Conservation (phyloP, 148 eudicot species). For the Diospyros lotus region DNA sequence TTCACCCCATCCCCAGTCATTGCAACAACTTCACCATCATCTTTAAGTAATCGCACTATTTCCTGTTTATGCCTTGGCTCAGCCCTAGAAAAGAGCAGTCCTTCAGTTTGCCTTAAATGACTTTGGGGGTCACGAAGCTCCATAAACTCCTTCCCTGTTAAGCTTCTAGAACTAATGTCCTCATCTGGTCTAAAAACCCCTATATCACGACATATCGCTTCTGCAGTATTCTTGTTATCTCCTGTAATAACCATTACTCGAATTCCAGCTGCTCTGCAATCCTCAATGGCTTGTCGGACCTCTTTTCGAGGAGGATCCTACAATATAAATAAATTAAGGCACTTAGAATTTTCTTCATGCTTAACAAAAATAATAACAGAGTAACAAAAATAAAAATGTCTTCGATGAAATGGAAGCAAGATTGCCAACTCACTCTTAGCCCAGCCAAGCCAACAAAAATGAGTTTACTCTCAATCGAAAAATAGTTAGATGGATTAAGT, state of each 20-base stretch:
- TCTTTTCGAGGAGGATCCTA: slow-evolving; percentile 56
- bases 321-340: neutral
- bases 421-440: slow-evolving; percentile 19
- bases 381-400: neutral
- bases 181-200: slow-evolving; percentile 31
- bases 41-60: slow-evolving; percentile 59
- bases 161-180: slow-evolving; percentile 42
- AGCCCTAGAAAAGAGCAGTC: slow-evolving; percentile 67
- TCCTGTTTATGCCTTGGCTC: slow-evolving; percentile 73
- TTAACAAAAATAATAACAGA: neutral
- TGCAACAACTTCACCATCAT: slow-evolving; percentile 65
- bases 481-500: slow-evolving; percentile 25
- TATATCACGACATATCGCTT: slow-evolving; percentile 54
- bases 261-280: slow-evolving; percentile 53
- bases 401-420: neutral
- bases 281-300: slow-evolving; percentile 47
- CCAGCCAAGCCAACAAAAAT: slow-evolving; percentile 31
- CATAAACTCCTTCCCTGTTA: slow-evolving; percentile 64
- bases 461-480: slow-evolving; percentile 25
- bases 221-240: slow-evolving; percentile 50
- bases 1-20: slow-evolving; percentile 74
- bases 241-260: slow-evolving; percentile 56
- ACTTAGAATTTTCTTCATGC: neutral
- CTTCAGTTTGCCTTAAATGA: slow-evolving; percentile 45
- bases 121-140: slow-evolving; percentile 37